These are phyloP conservation scores for Cochlearia excelsa DNA, from an alignment of 345 rosid species.

Conservation along the genomic window DNA sequence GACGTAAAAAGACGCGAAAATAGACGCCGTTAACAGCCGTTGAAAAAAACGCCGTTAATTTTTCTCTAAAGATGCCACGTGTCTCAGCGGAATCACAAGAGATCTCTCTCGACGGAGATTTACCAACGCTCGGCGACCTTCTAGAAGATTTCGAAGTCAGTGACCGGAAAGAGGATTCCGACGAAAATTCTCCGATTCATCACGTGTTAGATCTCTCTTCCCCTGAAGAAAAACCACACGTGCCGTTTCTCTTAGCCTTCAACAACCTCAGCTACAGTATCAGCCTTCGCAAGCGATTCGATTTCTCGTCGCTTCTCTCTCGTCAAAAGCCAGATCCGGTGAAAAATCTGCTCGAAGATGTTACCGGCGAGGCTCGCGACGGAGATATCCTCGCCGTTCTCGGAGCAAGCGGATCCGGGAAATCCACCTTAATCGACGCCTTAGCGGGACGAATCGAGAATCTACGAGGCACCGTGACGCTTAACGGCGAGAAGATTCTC, in stretches of 20 bases:
- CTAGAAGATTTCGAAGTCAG: conserved; percentile 52
- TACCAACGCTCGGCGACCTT: conserved; percentile 66
- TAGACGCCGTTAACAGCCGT: not conserved
- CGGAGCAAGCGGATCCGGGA: conserved; percentile 90
- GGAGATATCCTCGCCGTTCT: conserved; percentile 86
- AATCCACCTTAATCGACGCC: conserved; percentile 81
- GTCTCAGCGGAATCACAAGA: conserved; percentile 15
- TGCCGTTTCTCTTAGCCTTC: conserved; percentile 69
- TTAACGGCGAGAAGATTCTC: conserved; percentile 61
- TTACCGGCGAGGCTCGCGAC: conserved; percentile 81
- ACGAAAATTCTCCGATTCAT: conserved; percentile 54
- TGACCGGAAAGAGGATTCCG: conserved; percentile 43
- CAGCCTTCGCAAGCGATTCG: conserved; percentile 44
- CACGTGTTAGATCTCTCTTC: conserved; percentile 43
- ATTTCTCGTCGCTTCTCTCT: conserved; percentile 24
- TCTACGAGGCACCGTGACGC: conserved; percentile 56
- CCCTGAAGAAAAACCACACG: conserved; percentile 29
- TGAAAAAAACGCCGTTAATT: conserved; percentile 10
- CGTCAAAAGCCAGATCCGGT: conserved; percentile 37
- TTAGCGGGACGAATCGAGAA: conserved; percentile 72
- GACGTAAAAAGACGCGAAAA: not conserved
- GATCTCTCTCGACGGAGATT: conserved; percentile 7
- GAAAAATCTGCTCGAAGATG: conserved; percentile 65
- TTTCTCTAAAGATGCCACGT: conserved; percentile 26
- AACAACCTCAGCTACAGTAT: conserved; percentile 69